phyloP scores from a whole-genome alignment of 2,329 filamentous ascomycete genomes.

The Diplodia sapinea region DNA sequence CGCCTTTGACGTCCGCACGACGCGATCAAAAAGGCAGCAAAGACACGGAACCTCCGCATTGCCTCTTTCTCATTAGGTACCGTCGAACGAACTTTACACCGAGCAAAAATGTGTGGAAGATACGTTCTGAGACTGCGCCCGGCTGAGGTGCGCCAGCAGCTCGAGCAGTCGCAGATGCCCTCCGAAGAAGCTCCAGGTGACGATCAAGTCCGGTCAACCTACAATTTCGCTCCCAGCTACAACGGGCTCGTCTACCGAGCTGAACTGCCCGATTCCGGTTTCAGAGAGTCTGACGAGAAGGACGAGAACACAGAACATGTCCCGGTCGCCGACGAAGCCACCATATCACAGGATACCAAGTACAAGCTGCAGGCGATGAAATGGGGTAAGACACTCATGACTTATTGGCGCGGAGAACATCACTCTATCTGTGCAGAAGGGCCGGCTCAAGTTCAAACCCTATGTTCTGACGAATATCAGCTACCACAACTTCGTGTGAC shows the following conservation, averaged over 20 bases:
- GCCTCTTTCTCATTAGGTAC: not conserved
- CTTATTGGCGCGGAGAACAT: constrained; percentile 63
- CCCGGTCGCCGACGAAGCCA: constrained; percentile 32
- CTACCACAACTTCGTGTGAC: not conserved
- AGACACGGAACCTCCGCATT: not conserved
- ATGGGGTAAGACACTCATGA: constrained; percentile 67
- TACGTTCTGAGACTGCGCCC: constrained; percentile 72
- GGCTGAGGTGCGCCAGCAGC: constrained; percentile 73
- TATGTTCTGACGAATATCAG: constrained; percentile 20
- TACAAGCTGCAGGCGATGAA: constrained; percentile 93
- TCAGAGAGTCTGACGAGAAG: constrained; percentile 44
- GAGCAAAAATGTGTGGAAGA: constrained; percentile 66
- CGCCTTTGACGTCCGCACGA: constrained; percentile 20
- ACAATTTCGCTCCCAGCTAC: constrained; percentile 92
- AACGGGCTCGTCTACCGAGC: constrained; percentile 86
- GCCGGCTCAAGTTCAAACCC: not conserved
- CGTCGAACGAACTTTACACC: not conserved
- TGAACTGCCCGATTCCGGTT: constrained; percentile 67
- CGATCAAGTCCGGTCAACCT: constrained; percentile 73
- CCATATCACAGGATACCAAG: constrained; percentile 51
- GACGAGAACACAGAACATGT: constrained; percentile 33
- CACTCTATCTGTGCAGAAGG: constrained; percentile 76
- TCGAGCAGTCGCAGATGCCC: constrained; percentile 76
- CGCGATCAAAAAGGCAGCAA: constrained; percentile 11
- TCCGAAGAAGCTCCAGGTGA: constrained; percentile 75